phyloP scores from a whole-genome alignment of 208 protist genomes.

The Leishmania tropica region DNA sequence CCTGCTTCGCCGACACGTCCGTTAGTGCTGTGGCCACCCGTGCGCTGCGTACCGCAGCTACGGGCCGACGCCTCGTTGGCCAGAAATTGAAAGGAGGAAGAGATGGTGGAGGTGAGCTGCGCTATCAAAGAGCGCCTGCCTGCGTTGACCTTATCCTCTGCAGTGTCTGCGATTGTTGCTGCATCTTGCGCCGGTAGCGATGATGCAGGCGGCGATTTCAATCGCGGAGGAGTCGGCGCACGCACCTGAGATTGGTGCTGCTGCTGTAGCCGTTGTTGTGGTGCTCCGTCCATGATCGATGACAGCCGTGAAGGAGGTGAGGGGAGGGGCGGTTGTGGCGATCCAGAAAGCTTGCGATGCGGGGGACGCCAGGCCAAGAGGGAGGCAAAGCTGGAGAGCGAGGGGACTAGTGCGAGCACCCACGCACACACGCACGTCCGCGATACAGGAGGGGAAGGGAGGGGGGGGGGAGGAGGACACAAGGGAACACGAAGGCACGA shows the following conservation, averaged over 20 bases:
- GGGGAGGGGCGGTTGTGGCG: background rate
- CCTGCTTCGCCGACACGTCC: slow-evolving; percentile 10
- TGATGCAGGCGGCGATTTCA: background rate
- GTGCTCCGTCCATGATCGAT: background rate
- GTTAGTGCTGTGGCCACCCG: slow-evolving; percentile 9
- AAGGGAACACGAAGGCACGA: background rate
- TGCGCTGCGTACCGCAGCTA: background rate
- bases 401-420: too few relatives aligned
- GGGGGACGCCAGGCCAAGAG: background rate
- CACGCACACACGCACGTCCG: too few relatives aligned
- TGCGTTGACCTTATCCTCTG: background rate
- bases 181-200: background rate
- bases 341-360: background rate
- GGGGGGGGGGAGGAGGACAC: background rate
- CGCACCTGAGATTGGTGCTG: background rate
- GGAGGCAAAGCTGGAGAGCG: background rate
- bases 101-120: slow-evolving; percentile 30
- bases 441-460: too few relatives aligned
- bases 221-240: background rate
- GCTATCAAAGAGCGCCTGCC: slow-evolving; percentile 5
- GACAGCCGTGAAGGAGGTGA: background rate
- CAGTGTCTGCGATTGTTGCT: background rate
- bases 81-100: slow-evolving; percentile 17
- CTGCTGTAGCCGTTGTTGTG: background rate
- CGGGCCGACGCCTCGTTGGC: slow-evolving; percentile 15